A percentile compares a stretch with the other conserved stretches of the same genome.
Evolutionary conservation across 2,329 filamentous ascomycete species (phyloP).

Genomic region (Harringtonia lauricola): DNA sequence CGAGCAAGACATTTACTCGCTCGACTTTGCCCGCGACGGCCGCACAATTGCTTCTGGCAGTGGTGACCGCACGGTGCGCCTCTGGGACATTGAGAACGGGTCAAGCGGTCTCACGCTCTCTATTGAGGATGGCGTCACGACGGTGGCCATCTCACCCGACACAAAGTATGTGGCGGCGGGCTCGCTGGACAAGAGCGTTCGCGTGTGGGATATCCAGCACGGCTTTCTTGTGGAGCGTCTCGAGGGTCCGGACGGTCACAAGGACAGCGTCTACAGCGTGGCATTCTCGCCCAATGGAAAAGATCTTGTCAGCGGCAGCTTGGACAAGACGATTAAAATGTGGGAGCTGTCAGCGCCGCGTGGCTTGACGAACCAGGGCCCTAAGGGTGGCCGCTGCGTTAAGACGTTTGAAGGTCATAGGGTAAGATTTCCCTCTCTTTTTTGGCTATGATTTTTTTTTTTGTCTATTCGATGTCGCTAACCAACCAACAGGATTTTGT

Average conservation of each 20-base stretch:
- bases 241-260: conserved; percentile 88
- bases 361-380: conserved; percentile 51
- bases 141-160: conserved; percentile 92
- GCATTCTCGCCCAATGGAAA: conserved; percentile 91
- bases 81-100: conserved; percentile 89
- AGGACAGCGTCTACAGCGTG: conserved; percentile 93
- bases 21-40: conserved; percentile 90
- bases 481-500: conserved; percentile 72
- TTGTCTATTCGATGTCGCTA: neutral
- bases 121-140: conserved; percentile 95
- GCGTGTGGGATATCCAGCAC: conserved; percentile 86
- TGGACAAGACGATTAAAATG: conserved; percentile 99
- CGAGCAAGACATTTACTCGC: conserved; percentile 95
- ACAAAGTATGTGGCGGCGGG: conserved; percentile 90
- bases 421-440: conserved; percentile 33
- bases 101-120: conserved; percentile 73
- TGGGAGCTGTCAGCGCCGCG: conserved; percentile 80
- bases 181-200: conserved; percentile 92
- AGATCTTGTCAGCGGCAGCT: conserved; percentile 84
- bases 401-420: conserved; percentile 97
- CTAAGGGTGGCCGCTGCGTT: conserved; percentile 85
- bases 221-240: conserved; percentile 84
- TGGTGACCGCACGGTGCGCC: conserved; percentile 84
- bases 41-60: conserved; percentile 91
- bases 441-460: neutral